These are phyloP conservation scores for Chenopodium formosanum DNA, from an alignment of 148 eudicot species.

Conservation along the genomic window DNA sequence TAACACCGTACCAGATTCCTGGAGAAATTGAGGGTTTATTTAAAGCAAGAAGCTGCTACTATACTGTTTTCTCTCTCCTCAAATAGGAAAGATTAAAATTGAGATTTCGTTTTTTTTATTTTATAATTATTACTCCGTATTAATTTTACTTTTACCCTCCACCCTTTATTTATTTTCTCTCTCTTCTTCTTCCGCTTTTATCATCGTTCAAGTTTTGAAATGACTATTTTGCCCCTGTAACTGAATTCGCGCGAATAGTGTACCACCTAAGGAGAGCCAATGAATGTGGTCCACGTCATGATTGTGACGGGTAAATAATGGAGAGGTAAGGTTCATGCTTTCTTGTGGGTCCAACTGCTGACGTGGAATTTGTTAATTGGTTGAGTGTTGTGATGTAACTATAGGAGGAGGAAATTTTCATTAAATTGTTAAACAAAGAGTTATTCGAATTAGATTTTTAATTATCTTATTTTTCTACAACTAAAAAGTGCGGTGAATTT, in stretches of 20 bases:
- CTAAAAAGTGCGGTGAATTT: neutral
- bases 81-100: neutral
- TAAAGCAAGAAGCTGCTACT: neutral
- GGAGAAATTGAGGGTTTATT: constrained; percentile 4
- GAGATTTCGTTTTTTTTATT: no score
- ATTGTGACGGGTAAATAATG: neutral
- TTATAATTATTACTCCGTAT: no score
- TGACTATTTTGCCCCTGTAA: neutral
- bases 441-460: no score
- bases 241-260: neutral
- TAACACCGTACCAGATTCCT: constrained; percentile 19
- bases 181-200: neutral
- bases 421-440: neutral
- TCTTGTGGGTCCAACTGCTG: neutral
- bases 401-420: neutral
- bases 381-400: neutral
- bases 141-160: neutral
- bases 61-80: neutral
- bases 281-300: constrained; percentile 14
- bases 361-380: constrained; percentile 16
- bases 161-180: neutral
- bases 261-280: constrained; percentile 14
- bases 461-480: no score
- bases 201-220: neutral
- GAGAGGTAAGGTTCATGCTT: neutral